These are phyloP conservation scores for Microdochium nivale DNA, from an alignment of 2,329 filamentous ascomycete genomes.

Conservation along the genomic window DNA sequence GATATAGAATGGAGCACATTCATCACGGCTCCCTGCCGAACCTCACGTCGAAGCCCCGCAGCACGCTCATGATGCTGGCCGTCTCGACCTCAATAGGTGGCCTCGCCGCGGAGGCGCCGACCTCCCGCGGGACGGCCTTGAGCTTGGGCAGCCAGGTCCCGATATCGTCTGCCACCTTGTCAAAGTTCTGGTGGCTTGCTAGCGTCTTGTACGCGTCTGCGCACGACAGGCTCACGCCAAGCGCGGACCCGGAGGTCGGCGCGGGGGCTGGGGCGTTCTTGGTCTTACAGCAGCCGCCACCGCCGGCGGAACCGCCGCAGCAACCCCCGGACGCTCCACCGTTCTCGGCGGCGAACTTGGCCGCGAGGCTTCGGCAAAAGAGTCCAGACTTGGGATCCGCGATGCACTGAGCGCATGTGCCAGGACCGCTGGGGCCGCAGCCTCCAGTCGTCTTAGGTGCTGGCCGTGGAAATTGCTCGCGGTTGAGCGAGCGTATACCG, in stretches of 20 bases:
- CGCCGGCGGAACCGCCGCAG: slow-evolving; percentile 49
- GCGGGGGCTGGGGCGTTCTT: slow-evolving; percentile 11
- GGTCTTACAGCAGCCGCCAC: slow-evolving; percentile 57
- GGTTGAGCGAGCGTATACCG: slow-evolving; percentile 24
- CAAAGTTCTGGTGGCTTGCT: slow-evolving; percentile 68
- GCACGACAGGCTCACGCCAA: slow-evolving; percentile 56
- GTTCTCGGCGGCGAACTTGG: slow-evolving; percentile 42
- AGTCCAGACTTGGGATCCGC: slow-evolving; percentile 71
- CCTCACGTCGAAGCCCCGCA: slow-evolving; percentile 70
- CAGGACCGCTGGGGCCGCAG: slow-evolving; percentile 62
- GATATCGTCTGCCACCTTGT: slow-evolving; percentile 64
- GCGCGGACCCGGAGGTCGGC: slow-evolving; percentile 22
- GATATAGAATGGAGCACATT: too few species aligned
- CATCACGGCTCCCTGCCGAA: slow-evolving; percentile 43
- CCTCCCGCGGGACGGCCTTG: slow-evolving; percentile 42
- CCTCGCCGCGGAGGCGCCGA: slow-evolving; percentile 26
- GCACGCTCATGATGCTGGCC: slow-evolving; percentile 77
- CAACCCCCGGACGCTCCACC: slow-evolving; percentile 37
- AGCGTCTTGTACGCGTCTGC: slow-evolving; percentile 74
- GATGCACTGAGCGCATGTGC: slow-evolving; percentile 71
- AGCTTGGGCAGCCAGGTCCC: slow-evolving; percentile 69
- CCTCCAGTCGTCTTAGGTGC: slow-evolving; percentile 21
- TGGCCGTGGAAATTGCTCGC: slow-evolving; percentile 2
- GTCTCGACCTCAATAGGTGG: slow-evolving; percentile 71
- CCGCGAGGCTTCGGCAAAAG: slow-evolving; percentile 75